A percentile compares a stretch with the other conserved stretches of the same genome.
Evolutionary conservation across 1,284 basidiomycete species (phyloP).

Genomic region (Thecaphora frezii): DNA sequence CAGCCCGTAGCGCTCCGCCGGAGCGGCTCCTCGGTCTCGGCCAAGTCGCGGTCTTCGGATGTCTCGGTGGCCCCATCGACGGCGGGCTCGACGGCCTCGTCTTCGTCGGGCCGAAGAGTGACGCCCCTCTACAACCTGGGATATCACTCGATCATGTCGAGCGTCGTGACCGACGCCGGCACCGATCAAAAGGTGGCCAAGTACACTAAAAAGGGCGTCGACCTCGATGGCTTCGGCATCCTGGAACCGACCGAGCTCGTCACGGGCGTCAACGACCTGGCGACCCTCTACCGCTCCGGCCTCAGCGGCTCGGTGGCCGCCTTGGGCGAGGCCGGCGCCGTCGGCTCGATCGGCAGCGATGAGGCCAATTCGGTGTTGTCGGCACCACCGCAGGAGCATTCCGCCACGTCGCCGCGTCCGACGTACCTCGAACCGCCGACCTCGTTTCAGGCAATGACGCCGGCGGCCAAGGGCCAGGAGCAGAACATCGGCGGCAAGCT

Average conservation of each 20-base stretch:
- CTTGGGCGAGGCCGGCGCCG: conserved; percentile 5
- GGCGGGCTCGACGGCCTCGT: conserved; percentile 20
- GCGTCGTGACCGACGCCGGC: conserved; percentile 84
- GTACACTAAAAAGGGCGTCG: conserved; percentile 74
- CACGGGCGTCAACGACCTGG: conserved; percentile 38
- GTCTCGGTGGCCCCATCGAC: conserved; percentile 11
- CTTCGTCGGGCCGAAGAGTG: conserved; percentile 67
- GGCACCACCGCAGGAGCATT: conserved; percentile 9
- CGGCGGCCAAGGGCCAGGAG: conserved; percentile 38
- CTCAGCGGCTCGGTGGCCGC: not conserved
- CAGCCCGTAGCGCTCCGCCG: conserved; percentile 19
- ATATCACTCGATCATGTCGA: conserved; percentile 88
- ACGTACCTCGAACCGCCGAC: conserved; percentile 32
- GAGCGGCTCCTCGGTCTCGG: conserved; percentile 30
- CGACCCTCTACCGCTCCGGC: conserved; percentile 11
- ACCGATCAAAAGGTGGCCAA: conserved; percentile 93
- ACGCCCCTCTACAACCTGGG: conserved; percentile 91
- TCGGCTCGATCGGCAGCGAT: conserved; percentile 12
- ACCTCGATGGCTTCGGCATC: conserved; percentile 59
- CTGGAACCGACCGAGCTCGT: conserved; percentile 54
- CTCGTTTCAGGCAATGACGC: conserved; percentile 48
- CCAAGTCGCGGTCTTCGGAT: conserved; percentile 14
- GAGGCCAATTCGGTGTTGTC: conserved; percentile 24
- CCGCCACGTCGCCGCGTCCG: conserved; percentile 3
- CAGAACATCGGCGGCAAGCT: conserved; percentile 40